Percentiles rank a stretch among this genome's conserved stretches.
phyloP scores from a whole-genome alignment of 2,329 filamentous ascomycete species.

The Stagonosporopsis chrysanthemi region DNA sequence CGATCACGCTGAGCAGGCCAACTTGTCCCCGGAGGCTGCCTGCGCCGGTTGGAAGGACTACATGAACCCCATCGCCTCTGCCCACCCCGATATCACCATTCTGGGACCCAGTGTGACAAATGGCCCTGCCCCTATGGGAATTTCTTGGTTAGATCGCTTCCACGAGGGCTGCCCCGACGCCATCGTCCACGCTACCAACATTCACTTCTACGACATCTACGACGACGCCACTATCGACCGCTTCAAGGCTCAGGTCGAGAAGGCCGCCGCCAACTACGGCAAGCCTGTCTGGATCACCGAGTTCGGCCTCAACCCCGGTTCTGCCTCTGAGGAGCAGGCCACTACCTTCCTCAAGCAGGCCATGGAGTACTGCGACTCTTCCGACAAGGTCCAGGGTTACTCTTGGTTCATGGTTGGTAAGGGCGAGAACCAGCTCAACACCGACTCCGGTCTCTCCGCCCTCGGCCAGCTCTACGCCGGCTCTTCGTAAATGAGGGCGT shows the following conservation, averaged over 20 bases:
- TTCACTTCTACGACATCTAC: conserved; percentile 52
- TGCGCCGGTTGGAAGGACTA: conserved; percentile 43
- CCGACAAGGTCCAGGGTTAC: conserved; percentile 44
- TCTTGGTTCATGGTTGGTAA: conserved; percentile 49
- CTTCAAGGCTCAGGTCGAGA: conserved; percentile 51
- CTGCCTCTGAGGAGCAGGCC: conserved; percentile 37
- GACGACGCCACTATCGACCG: conserved; percentile 37
- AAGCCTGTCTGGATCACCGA: conserved; percentile 50
- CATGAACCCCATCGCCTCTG: conserved; percentile 41
- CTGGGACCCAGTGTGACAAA: conserved; percentile 47
- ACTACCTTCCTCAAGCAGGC: conserved; percentile 45
- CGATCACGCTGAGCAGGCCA: conserved; percentile 44
- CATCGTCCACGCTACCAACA: conserved; percentile 45
- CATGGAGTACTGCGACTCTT: conserved; percentile 45
- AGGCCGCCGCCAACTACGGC: conserved; percentile 38
- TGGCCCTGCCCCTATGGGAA: conserved; percentile 32
- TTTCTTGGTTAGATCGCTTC: conserved; percentile 46
- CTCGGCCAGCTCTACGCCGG: conserved; percentile 39
- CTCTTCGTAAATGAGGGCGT: conserved; percentile 15
- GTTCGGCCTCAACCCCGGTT: conserved; percentile 46
- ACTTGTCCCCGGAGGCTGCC: conserved; percentile 42
- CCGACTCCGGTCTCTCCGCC: conserved; percentile 25
- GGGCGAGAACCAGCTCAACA: conserved; percentile 42
- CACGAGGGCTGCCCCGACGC: conserved; percentile 45
- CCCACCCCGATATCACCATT: conserved; percentile 42